Percentiles rank a stretch among this genome's conserved stretches.
These are phyloP conservation scores for Cryptosporidium bovis DNA, from an alignment of 169 alveolate genomes.

Conservation along the genomic window DNA sequence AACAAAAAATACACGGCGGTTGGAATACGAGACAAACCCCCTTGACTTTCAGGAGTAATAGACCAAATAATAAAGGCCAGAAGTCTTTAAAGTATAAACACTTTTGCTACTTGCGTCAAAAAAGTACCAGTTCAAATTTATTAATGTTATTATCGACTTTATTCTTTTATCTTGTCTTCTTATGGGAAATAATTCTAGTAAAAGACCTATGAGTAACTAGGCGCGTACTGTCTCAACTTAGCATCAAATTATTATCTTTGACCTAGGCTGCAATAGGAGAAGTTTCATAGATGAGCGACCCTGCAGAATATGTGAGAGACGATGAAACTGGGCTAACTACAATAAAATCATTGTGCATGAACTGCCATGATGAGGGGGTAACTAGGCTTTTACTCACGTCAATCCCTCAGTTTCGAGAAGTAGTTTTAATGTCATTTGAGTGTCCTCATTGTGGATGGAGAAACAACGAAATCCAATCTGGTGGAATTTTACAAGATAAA, in stretches of 20 bases:
- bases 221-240: too few species aligned
- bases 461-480: conserved; percentile 92
- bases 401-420: conserved; percentile 92
- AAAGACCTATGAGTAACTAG: too few species aligned
- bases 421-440: conserved; percentile 91
- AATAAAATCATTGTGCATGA: conserved; percentile 89
- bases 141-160: too few species aligned
- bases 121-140: too few species aligned
- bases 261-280: background rate
- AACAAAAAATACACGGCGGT: too few species aligned
- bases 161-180: too few species aligned
- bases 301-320: conserved; percentile 28
- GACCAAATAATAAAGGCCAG: too few species aligned
- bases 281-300: conserved; percentile 11
- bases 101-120: too few species aligned
- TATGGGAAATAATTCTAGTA: too few species aligned
- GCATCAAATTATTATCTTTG: background rate
- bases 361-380: conserved; percentile 90
- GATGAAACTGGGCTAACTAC: conserved; percentile 83
- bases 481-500: conserved; percentile 91
- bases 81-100: too few species aligned
- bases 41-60: too few species aligned
- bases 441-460: conserved; percentile 93
- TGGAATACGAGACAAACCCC: too few species aligned
- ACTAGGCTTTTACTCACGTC: conserved; percentile 88